phyloP scores from a whole-genome alignment of 805 yeast species.

The Suhomyces canberraensis region DNA sequence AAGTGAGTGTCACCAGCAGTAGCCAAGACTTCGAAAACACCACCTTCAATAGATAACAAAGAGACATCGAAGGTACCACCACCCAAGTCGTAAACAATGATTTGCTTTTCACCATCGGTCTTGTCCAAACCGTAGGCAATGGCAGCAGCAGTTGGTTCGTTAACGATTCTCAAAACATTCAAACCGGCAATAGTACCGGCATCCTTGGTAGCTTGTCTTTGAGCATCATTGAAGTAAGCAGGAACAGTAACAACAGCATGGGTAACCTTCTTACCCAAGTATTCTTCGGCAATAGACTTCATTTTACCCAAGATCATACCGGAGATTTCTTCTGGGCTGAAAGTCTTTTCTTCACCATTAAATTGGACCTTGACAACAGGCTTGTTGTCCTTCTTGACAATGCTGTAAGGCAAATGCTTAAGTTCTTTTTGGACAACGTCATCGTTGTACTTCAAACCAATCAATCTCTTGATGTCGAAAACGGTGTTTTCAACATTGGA shows the following conservation, averaged over 20 bases:
- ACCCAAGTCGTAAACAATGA: conserved; percentile 48
- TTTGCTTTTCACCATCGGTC: conserved; percentile 40
- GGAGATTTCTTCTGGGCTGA: conserved; percentile 93
- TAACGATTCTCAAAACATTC: conserved; percentile 82
- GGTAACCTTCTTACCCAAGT: conserved; percentile 68
- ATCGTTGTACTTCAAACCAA: conserved; percentile 84
- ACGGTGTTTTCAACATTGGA: conserved; percentile 90
- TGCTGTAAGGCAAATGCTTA: conserved; percentile 86
- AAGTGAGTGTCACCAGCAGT: conserved; percentile 51
- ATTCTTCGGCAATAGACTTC: conserved; percentile 80
- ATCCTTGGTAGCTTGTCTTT: conserved; percentile 91
- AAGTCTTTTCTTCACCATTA: conserved; percentile 80
- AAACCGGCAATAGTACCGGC: conserved; percentile 92
- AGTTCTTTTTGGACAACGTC: conserved; percentile 81
- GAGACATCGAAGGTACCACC: conserved; percentile 44
- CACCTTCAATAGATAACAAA: conserved; percentile 42
- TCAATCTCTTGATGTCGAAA: conserved; percentile 87
- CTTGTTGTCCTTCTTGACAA: conserved; percentile 68
- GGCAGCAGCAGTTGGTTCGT: conserved; percentile 62
- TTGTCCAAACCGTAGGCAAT: conserved; percentile 33
- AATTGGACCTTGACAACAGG: conserved; percentile 80
- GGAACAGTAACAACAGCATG: conserved; percentile 93
- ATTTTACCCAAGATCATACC: conserved; percentile 88
- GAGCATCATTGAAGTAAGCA: conserved; percentile 91
- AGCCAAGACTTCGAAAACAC: conserved; percentile 47